Conservation (phyloP, 2,329 filamentous ascomycete genomes). For the Claviceps quebecensis region DNA sequence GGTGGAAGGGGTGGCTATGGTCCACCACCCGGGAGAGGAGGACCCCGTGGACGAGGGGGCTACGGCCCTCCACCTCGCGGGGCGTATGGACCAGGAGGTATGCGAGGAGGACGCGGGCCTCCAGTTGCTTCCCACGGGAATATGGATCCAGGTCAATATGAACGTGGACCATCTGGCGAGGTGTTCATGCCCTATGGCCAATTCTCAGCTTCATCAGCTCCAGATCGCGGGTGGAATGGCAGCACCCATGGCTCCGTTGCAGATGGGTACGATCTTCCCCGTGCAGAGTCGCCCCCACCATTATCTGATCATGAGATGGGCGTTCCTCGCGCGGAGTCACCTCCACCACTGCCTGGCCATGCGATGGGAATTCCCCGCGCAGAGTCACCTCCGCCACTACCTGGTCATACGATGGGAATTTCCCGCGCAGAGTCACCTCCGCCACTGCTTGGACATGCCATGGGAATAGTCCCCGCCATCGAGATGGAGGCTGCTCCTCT, state of each 20-base stretch:
- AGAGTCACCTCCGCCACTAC: slow-evolving; percentile 49
- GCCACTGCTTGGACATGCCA: slow-evolving; percentile 36
- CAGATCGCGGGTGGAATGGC: slow-evolving; percentile 3
- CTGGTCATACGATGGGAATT: slow-evolving; percentile 25
- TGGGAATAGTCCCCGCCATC: slow-evolving; percentile 45
- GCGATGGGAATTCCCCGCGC: slow-evolving; percentile 35
- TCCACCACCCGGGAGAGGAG: slow-evolving; percentile 24
- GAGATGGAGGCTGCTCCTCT: slow-evolving; percentile 64
- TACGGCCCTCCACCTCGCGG: slow-evolving; percentile 19
- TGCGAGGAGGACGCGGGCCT: slow-evolving; percentile 18
- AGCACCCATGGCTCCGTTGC: slow-evolving; percentile 9
- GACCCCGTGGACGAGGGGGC: slow-evolving; percentile 23
- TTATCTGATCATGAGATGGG: slow-evolving; percentile 30
- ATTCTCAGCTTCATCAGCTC: slow-evolving; percentile 12
- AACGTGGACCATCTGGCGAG: slow-evolving; percentile 18
- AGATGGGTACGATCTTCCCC: slow-evolving; percentile 36
- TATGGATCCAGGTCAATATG: slow-evolving; percentile 18
- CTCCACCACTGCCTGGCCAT: slow-evolving; percentile 43
- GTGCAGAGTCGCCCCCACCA: slow-evolving; percentile 53
- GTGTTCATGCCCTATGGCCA: slow-evolving; percentile 14
- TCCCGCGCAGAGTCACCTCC: slow-evolving; percentile 52
- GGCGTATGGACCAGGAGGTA: slow-evolving; percentile 14
- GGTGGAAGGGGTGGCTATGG: slow-evolving; percentile 31
- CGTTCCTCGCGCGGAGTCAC: slow-evolving; percentile 45
- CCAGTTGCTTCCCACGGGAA: slow-evolving; percentile 25